Evolutionary conservation across 352 stramenopile genomes (phyloP), one percentile per base, ranked within the genome.

Genomic region (Pythium brassicae): DNA sequence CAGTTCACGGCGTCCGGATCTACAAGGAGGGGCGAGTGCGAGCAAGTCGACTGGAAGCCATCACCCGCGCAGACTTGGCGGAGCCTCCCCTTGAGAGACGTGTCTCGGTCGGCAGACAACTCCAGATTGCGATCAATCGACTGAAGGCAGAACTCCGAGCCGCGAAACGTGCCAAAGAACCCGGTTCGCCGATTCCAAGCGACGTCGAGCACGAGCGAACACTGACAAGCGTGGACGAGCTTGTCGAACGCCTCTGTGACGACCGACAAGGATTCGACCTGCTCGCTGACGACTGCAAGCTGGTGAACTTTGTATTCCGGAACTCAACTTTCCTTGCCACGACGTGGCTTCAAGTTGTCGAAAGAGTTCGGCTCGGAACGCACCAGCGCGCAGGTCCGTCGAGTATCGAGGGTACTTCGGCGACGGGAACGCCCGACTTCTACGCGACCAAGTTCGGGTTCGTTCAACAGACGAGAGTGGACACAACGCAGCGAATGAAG

Each of bases 221-320:
- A 2, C 23, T 76, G 17, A 8, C 40, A 5, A 72, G 44, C 14
- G 55, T 87, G 8, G 66, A 71, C 39, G 65, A 62, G 20, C 57
- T 89, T 4, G 71, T 62, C 8, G 62, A 85, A 11, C 62, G 71
- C 0, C 53, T 88, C 17, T 60, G 68, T 8, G 63, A 84, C 32
- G 68, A 59, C 27, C 32, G 51, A 32, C 17, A 53, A 34, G 72
- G 57, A 0, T 40, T 54, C 19, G 72, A 89, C 50, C 52, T 89
- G 23, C 55, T 89, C 4, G 53, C 59, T 2, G 72, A 87, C 27
- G 62, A 80, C 6, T 44, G 61, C 9, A 55, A 71, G 17, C 87
- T 87, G 32, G 78, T 87, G 8, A 58, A 89, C 45, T 89, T 89
- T 44, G 72, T 78, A 19, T 87, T 87, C 32, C 58, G 59, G 11